Base-by-base conservation (phyloP, 495 filamentous ascomycete genomes). In the Aspergillus coremiiformis region DNA sequence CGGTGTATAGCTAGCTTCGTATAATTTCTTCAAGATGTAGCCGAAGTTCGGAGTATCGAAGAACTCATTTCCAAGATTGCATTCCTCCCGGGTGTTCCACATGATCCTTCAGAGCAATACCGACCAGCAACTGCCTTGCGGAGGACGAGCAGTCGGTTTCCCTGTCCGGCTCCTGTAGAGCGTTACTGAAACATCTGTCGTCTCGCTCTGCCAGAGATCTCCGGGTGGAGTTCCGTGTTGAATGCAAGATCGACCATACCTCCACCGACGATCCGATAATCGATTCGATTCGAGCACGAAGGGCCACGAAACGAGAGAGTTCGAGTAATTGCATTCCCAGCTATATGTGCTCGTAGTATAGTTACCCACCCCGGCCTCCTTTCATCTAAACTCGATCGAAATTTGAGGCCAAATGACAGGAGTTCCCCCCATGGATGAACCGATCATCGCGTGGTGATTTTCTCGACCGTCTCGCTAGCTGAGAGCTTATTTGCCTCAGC, bases 341-440 rank as follows among this genome's bases (percentile, higher is more conserved):
- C n/a, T n/a, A n/a, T n/a, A n/a, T n/a, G n/a, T n/a, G n/a, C 37
- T 41, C 37, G 37, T 41, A 41, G 37, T 41, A 41, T 41, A 41
- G 17, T 41, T 41, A 20, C 37, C 37, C 19, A 10, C 1, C 3
- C 3, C 21, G 32, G 9, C 32, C 12, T 14, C 2, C 12, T 35
- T 27, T 27, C 24, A 27, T n/a, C 9, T 39, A 17, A 4, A 17
- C n/a, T 41, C 17, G 2, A 41, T 41, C 21, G 21, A 21, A 21
- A 3, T 41, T 41, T 21, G 19, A 41, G n/a, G 3, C 15, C 3
- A 41, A 41, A 11, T 21, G 19, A 19, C 17, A 21, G 37, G 37
- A 14, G 7, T 37, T 15, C 12, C 12, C 2, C 14, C 33, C 14
- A 37, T 37, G 33, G 14, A n/a, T 10, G 14, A 5, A 17, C 14